Evolutionary conservation across 2,329 filamentous ascomycete genomes (phyloP).

Genomic region (Neofusicoccum sp.): DNA sequence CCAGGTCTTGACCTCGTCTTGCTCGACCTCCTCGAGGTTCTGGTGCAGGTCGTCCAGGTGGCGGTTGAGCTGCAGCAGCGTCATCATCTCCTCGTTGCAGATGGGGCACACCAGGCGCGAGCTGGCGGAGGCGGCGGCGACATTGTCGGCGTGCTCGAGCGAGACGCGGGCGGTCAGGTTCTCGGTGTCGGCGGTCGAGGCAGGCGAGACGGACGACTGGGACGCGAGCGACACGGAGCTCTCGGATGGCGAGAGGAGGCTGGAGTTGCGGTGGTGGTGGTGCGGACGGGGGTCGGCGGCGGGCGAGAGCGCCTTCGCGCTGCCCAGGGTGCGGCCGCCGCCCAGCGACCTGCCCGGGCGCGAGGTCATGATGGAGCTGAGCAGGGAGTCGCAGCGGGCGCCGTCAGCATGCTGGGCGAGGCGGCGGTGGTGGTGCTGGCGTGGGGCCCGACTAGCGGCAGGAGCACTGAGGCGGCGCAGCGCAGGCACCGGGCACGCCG

Average conservation of each 20-base stretch:
- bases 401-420: constrained; percentile 16
- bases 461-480: constrained; percentile 11
- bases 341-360: constrained; percentile 68
- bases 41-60: constrained; percentile 87
- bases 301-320: constrained; percentile 76
- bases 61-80: constrained; percentile 81
- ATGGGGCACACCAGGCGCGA: constrained; percentile 89
- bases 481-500: neutral
- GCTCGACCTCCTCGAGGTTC: constrained; percentile 81
- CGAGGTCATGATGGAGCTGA: constrained; percentile 62
- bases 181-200: constrained; percentile 68
- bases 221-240: constrained; percentile 79
- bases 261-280: constrained; percentile 43
- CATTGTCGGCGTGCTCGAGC: constrained; percentile 58
- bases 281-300: constrained; percentile 43
- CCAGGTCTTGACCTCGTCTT: constrained; percentile 96
- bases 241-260: constrained; percentile 59
- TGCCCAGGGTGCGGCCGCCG: constrained; percentile 87
- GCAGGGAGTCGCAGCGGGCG: constrained; percentile 14
- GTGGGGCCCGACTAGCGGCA: constrained; percentile 16
- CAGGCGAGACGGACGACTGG: constrained; percentile 67
- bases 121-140: constrained; percentile 57
- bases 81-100: constrained; percentile 97
- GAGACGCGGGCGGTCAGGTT: constrained; percentile 82
- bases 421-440: constrained; percentile 16